A percentile compares a stretch with the other conserved stretches of the same genome.
Evolutionary conservation across 2,329 filamentous ascomycete genomes (phyloP).

Genomic region (Dendryphion nanum): DNA sequence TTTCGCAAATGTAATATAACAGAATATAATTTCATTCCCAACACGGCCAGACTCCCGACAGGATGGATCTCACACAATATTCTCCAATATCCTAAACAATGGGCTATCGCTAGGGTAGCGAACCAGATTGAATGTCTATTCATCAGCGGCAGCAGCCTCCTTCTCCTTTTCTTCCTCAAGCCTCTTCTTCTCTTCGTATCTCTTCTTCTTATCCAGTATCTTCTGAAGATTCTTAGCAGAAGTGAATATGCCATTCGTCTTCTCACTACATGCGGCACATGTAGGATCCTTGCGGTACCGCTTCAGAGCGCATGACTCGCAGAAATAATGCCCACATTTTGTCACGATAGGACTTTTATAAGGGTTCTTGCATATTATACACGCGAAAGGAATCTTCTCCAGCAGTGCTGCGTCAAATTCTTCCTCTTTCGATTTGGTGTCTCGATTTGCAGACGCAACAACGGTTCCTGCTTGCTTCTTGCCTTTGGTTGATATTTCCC

Average conservation of each 20-base stretch:
- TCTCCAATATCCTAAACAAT: conserved; percentile 1
- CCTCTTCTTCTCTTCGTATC: conserved; percentile 58
- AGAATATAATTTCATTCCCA: no score
- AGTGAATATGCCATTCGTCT: conserved; percentile 89
- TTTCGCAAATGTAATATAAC: no score
- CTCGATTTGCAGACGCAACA: conserved; percentile 59
- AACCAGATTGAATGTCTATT: no score
- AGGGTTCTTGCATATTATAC: conserved; percentile 76
- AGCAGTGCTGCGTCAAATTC: conserved; percentile 68
- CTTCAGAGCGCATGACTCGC: conserved; percentile 82
- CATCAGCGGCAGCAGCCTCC: neutral
- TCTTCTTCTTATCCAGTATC: conserved; percentile 71
- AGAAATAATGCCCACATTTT: conserved; percentile 95
- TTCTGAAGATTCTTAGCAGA: conserved; percentile 79
- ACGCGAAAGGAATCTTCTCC: conserved; percentile 84
- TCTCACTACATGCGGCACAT: conserved; percentile 80
- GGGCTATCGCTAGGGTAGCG: no score
- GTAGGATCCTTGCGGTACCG: conserved; percentile 82
- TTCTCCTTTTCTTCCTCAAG: conserved; percentile 30
- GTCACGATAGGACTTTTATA: conserved; percentile 83
- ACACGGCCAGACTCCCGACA: no score
- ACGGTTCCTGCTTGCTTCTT: conserved; percentile 52
- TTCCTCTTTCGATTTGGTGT: conserved; percentile 41
- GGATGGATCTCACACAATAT: no score
- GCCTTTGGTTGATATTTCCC: conserved; percentile 77